Evolutionary conservation across 495 filamentous ascomycete species (phyloP).

Genomic region (Elaphomyces granulatus): DNA sequence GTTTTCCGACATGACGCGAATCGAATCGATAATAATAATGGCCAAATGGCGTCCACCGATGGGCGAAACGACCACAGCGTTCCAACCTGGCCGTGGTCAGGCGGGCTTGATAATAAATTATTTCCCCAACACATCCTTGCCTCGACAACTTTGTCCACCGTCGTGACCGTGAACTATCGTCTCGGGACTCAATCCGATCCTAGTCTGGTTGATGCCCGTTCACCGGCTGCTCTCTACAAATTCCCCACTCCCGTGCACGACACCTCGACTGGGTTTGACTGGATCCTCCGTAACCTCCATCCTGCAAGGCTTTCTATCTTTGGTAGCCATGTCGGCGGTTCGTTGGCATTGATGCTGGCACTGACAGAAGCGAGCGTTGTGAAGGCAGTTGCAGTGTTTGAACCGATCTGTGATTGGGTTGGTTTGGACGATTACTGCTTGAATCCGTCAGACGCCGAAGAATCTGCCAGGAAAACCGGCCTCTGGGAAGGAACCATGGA

Average conservation of each 20-base stretch:
- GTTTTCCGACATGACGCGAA: conserved; percentile 11
- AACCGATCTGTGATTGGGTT: conserved; percentile 31
- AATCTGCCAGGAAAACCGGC: not conserved
- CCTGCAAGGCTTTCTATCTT: conserved; percentile 29
- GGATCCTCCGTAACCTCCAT: conserved; percentile 20
- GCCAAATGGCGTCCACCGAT: conserved; percentile 20
- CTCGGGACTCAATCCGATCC: conserved; percentile 17
- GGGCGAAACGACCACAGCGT: not conserved
- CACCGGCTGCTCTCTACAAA: conserved; percentile 8
- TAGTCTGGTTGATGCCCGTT: not conserved
- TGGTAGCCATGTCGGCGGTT: conserved; percentile 41
- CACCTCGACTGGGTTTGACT: conserved; percentile 27
- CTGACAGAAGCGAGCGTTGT: conserved; percentile 40
- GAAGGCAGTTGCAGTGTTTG: conserved; percentile 20
- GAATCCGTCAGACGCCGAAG: not conserved
- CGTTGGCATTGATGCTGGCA: conserved; percentile 42
- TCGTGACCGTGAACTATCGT: conserved; percentile 31
- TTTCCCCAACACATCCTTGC: conserved; percentile 16
- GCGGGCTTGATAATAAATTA: not conserved
- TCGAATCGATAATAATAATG: conserved; percentile 3
- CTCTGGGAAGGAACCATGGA: not conserved
- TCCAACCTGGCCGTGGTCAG: not conserved
- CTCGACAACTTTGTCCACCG: conserved; percentile 16
- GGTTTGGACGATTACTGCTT: conserved; percentile 26
- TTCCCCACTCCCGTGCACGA: conserved; percentile 31